A percentile compares a stretch with the other conserved stretches of the same genome.
Evolutionary conservation across 2,329 filamentous ascomycete genomes (phyloP).

Genomic region (Aspergillus versicolor): DNA sequence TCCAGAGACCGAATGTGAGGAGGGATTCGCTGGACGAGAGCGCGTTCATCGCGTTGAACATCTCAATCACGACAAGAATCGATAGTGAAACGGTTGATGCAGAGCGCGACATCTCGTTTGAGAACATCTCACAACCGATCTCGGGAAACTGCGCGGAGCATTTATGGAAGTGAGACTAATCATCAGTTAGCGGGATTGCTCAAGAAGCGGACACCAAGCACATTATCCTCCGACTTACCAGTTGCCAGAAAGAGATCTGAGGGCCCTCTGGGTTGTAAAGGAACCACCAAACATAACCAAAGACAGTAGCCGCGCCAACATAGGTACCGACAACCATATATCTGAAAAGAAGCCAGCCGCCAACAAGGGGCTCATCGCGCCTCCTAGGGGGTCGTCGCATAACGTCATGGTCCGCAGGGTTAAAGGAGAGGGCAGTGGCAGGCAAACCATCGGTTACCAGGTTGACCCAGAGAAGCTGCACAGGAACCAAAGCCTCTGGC

Average conservation of each 20-base stretch:
- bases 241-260: conserved; percentile 85
- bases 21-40: conserved; percentile 93
- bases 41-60: conserved; percentile 99
- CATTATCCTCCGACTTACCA: conserved; percentile 51
- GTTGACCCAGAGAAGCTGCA: conserved; percentile 98
- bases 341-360: conserved; percentile 95
- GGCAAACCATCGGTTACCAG: conserved; percentile 96
- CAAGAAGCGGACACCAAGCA: conserved; percentile 5
- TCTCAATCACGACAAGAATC: conserved; percentile 92
- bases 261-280: conserved; percentile 91
- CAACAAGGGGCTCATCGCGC: conserved; percentile 87
- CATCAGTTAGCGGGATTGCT: conserved; percentile 6
- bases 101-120: conserved; percentile 78
- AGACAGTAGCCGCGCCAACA: conserved; percentile 90
- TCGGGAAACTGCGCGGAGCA: conserved; percentile 83
- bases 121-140: conserved; percentile 90
- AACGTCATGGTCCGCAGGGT: conserved; percentile 96
- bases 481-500: conserved; percentile 94
- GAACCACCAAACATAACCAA: conserved; percentile 99
- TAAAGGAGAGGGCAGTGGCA: conserved; percentile 94
- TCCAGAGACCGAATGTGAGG: conserved; percentile 90
- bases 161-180: conserved; percentile 79
- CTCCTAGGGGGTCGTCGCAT: conserved; percentile 92
- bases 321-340: conserved; percentile 97
- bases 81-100: conserved; percentile 92